Evolutionary conservation across 164 flowering plant genomes (phyloP).

Genomic region (Umbilicus rupestris): DNA sequence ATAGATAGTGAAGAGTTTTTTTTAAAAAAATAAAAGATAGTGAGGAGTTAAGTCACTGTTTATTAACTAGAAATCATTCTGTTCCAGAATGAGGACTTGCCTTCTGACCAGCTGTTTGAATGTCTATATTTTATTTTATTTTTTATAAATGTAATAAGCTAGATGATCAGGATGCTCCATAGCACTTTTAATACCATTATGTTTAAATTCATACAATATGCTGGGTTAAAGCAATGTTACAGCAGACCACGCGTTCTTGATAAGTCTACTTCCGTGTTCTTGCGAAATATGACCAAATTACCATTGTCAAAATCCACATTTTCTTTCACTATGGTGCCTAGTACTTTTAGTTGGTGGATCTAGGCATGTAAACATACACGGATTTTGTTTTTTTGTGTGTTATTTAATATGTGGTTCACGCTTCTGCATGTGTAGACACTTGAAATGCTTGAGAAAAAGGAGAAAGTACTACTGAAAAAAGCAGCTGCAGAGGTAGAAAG

Average conservation of each 20-base stretch:
- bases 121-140: not conserved
- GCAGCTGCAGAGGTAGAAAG: constrained; percentile 57
- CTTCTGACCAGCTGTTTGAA: not conserved
- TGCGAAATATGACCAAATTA: not conserved
- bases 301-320: not conserved
- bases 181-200: not conserved
- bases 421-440: constrained; percentile 35
- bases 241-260: not conserved
- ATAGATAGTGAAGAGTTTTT: not conserved
- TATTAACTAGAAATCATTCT: too few species aligned
- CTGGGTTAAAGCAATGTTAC: not conserved
- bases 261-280: not conserved
- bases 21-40: too few species aligned
- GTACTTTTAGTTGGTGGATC: not conserved
- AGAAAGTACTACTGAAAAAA: constrained; percentile 59
- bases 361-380: not conserved
- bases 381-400: not conserved
- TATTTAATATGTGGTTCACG: not conserved
- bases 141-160: not conserved
- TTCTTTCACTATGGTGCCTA: not conserved
- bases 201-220: not conserved
- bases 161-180: not conserved
- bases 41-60: too few species aligned
- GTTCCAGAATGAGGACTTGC: not conserved
- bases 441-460: constrained; percentile 78